Evolutionary conservation across 2,329 filamentous ascomycete species (phyloP).

Genomic region (Botrytis aclada): DNA sequence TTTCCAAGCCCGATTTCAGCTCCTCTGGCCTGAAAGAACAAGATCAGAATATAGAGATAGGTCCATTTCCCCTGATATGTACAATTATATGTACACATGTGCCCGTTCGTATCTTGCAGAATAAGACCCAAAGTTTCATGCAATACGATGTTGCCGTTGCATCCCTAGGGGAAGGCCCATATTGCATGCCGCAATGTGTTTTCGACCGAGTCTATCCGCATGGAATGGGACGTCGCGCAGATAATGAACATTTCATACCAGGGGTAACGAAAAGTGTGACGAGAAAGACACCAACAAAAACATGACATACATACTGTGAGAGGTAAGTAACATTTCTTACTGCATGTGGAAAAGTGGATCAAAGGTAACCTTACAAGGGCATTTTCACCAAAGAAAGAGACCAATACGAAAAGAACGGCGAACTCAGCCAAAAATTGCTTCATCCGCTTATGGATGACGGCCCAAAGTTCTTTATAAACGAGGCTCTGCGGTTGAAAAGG

Average conservation of each 20-base stretch:
- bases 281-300: constrained; percentile 12
- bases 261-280: constrained; percentile 11
- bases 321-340: constrained; percentile 19
- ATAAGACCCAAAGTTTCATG: constrained; percentile 5
- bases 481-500: not conserved
- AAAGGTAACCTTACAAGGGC: constrained; percentile 1
- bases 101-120: constrained; percentile 10
- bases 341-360: constrained; percentile 16
- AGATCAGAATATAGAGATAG: not conserved
- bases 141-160: constrained; percentile 17
- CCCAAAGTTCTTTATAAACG: not conserved
- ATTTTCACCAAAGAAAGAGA: not conserved
- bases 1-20: constrained; percentile 7
- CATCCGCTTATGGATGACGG: not conserved
- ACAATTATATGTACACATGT: constrained; percentile 10
- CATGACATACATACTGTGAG: constrained; percentile 18
- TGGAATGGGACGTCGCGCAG: constrained; percentile 2
- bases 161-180: constrained; percentile 10
- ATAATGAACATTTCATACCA: constrained; percentile 4
- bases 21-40: constrained; percentile 2
- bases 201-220: constrained; percentile 11
- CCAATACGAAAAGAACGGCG: not conserved
- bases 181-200: constrained; percentile 4
- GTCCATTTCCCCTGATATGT: constrained; percentile 6
- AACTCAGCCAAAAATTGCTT: not conserved